phyloP scores from a whole-genome alignment of 768 basidiomycete species.

The Boletus subcaerulescens region DNA sequence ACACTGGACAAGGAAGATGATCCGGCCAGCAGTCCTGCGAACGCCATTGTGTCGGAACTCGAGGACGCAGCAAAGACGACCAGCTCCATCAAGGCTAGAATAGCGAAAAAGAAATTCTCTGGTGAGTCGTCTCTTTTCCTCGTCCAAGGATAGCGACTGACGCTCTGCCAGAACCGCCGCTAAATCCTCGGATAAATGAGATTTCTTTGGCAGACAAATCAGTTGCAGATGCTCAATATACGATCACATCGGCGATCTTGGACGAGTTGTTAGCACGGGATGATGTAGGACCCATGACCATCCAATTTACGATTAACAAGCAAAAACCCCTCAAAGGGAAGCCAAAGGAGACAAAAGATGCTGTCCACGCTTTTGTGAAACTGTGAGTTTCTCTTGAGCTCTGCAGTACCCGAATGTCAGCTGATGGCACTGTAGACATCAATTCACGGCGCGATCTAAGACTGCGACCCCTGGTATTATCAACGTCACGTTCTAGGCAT shows the following conservation, averaged over 20 bases:
- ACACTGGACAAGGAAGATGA: conserved; percentile 5
- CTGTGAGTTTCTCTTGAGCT: conserved; percentile 8
- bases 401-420: background rate
- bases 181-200: background rate
- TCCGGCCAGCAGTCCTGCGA: background rate
- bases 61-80: conserved; percentile 14
- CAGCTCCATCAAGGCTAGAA: conserved; percentile 7
- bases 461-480: conserved; percentile 2
- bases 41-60: conserved; percentile 14
- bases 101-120: conserved; percentile 21
- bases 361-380: conserved; percentile 10
- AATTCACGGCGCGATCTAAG: conserved; percentile 3
- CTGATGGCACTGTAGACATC: conserved; percentile 19
- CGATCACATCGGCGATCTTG: conserved; percentile 9
- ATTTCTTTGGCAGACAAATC: conserved; percentile 2
- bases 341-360: background rate
- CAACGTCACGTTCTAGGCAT: conserved; percentile 21
- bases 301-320: conserved; percentile 8
- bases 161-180: conserved; percentile 8
- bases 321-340: background rate
- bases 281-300: conserved; percentile 17
- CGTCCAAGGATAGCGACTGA: background rate
- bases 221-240: background rate
- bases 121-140: conserved; percentile 3
- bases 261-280: conserved; percentile 7